Conservation (phyloP, 1,139 yeast genomes). For the Pichia kudriavzevii region DNA sequence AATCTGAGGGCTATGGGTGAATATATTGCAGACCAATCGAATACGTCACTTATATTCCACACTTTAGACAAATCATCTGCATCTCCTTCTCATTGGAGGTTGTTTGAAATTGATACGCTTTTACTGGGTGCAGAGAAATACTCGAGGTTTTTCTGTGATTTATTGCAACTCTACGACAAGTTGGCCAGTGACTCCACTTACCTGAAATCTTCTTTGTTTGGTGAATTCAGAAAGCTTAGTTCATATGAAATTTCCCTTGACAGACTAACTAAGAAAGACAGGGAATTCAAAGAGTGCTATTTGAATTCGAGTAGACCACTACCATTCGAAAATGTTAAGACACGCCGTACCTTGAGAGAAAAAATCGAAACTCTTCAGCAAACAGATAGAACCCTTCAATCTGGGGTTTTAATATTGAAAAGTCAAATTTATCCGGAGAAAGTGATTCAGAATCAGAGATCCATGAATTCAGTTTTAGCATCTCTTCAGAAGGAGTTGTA, state of each 20-base stretch:
- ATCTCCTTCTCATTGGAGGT: conserved; percentile 34
- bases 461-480: conserved; percentile 19
- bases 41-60: conserved; percentile 20
- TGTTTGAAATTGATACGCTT: conserved; percentile 30
- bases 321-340: conserved; percentile 17
- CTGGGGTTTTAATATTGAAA: conserved; percentile 22
- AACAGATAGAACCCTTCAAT: conserved; percentile 17
- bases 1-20: conserved; percentile 28
- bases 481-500: conserved; percentile 21
- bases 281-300: conserved; percentile 2
- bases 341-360: conserved; percentile 15
- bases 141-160: conserved; percentile 1
- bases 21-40: conserved; percentile 32
- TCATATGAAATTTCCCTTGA: conserved; percentile 5
- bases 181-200: conserved; percentile 3
- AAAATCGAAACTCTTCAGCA: conserved; percentile 12
- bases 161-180: conserved; percentile 1
- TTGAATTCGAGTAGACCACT: conserved; percentile 14
- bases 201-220: conserved; percentile 6
- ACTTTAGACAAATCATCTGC: conserved; percentile 23
- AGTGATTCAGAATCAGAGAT: conserved; percentile 17
- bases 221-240: conserved; percentile 11
- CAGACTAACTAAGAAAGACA: conserved; percentile 2
- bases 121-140: conserved; percentile 17
- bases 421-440: conserved; percentile 21